Evolutionary conservation across 345 rosid genomes (phyloP), one percentile per base, ranked within the genome.

Genomic region (Salix caprea): DNA sequence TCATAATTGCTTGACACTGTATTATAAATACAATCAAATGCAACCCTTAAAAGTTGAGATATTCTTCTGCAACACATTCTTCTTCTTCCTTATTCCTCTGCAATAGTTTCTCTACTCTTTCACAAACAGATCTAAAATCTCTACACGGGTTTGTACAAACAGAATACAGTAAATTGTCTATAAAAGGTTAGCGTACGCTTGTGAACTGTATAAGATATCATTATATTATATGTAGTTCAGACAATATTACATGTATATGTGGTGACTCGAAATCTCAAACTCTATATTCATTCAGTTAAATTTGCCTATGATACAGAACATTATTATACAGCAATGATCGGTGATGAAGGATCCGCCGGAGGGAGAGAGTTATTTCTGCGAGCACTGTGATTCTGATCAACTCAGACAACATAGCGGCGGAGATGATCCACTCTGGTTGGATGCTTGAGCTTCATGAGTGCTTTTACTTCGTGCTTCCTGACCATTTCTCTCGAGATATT

Each of bases 401-500:
- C 73, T 95, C 85, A 95, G 79, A 85, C 87, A 6, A 91, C 76
- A 61, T 90, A 89, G 12, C 82, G 91, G 74, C 94, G 91, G 11
- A 95, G 93, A 80, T 95, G 90, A 83, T 93, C 93, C 72, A 91
- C 90, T 64, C 99, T 78, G 11, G 98, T 89, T 18, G 94, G 98
- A 81, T 93, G 98, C 84, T 92, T 96, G 76, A 96, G 99, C 89
- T 96, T 96, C 99, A 96, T 89, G 73, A 96, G 85, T 1, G 94
- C 99, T 88, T 93, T 96, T 34, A 92, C 93, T 84, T 96, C 98
- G 79, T 96, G 91, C 81, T 96, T 96, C 79, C 99, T 82, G 34
- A 96, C 98, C 99, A 96, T 96, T 84, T 96, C 99, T 79, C 99
- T 88, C 0, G 99, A 96, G 79, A 96, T 93, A 79, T 90, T 90